Percentiles rank a stretch among this genome's conserved stretches.
Evolutionary conservation across 2,329 filamentous ascomycete genomes (phyloP).

Genomic region (Trichoderma cornu-damae): DNA sequence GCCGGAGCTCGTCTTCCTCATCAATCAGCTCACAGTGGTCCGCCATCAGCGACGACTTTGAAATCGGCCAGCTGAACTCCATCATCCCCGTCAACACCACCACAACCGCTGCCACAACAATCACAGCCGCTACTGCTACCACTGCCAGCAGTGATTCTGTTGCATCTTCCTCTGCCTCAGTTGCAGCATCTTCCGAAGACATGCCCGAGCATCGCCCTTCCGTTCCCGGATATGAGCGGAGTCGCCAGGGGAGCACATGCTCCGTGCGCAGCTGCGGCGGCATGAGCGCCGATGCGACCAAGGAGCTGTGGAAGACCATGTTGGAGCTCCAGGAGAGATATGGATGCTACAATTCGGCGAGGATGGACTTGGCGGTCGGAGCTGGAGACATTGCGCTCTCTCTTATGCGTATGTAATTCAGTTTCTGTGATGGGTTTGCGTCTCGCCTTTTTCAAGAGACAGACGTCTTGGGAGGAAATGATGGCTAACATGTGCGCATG

Average conservation of each 20-base stretch:
- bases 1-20: slow-evolving; percentile 22
- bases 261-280: slow-evolving; percentile 30
- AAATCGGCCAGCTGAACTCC: slow-evolving; percentile 1
- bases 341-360: slow-evolving; percentile 46
- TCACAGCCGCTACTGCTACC: slow-evolving; percentile 1
- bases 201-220: slow-evolving; percentile 11
- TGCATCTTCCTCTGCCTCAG: not conserved
- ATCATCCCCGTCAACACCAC: not conserved
- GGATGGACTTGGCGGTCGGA: slow-evolving; percentile 44
- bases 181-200: not conserved
- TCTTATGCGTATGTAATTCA: slow-evolving; percentile 41
- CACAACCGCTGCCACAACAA: slow-evolving; percentile 7
- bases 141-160: not conserved
- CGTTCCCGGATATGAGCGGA: slow-evolving; percentile 17
- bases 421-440: not conserved
- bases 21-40: slow-evolving; percentile 22
- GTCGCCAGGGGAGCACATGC: slow-evolving; percentile 27
- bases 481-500: not conserved
- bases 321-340: slow-evolving; percentile 43
- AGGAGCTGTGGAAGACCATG: slow-evolving; percentile 46
- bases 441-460: too few relatives aligned
- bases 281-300: slow-evolving; percentile 37
- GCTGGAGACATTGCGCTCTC: slow-evolving; percentile 37
- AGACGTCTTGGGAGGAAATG: not conserved
- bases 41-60: slow-evolving; percentile 17